Conservation (phyloP, 805 yeast genomes). For the Cyberlindnera japonica region DNA sequence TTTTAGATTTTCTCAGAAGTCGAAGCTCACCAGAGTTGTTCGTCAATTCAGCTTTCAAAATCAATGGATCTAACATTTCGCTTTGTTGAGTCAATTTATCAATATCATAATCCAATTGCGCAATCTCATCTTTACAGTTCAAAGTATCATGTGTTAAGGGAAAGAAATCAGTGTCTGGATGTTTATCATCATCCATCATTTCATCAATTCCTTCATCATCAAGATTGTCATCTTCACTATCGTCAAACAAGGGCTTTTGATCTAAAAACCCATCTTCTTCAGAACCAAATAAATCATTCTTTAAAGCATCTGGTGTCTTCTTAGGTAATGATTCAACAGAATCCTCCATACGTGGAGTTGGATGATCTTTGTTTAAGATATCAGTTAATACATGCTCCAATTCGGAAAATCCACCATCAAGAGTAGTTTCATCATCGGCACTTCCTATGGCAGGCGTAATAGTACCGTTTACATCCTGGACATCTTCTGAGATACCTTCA, state of each 20-base stretch:
- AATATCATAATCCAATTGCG: slow-evolving; percentile 53
- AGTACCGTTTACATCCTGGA: neutral
- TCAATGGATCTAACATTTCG: slow-evolving; percentile 59
- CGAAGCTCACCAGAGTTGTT: slow-evolving; percentile 68
- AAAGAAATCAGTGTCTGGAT: slow-evolving; percentile 36
- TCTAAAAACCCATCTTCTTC: slow-evolving; percentile 21
- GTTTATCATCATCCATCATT: slow-evolving; percentile 19
- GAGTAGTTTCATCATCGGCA: slow-evolving; percentile 2
- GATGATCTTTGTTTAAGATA: slow-evolving; percentile 14
- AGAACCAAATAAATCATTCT: slow-evolving; percentile 26
- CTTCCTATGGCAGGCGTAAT: neutral
- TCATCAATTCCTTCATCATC: slow-evolving; percentile 24
- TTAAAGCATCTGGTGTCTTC: slow-evolving; percentile 11
- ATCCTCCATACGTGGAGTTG: neutral
- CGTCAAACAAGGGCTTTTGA: slow-evolving; percentile 27
- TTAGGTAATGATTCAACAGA: slow-evolving; percentile 7
- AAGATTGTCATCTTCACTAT: slow-evolving; percentile 16
- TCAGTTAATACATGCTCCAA: slow-evolving; percentile 18
- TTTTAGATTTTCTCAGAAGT: slow-evolving; percentile 62
- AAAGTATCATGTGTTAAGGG: slow-evolving; percentile 69
- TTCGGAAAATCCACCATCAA: slow-evolving; percentile 9
- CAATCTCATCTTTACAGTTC: slow-evolving; percentile 63
- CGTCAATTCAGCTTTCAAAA: slow-evolving; percentile 80
- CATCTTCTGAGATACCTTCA: slow-evolving; percentile 20
- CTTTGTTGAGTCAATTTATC: slow-evolving; percentile 58